These are phyloP conservation scores for Fragaria iinumae DNA, from an alignment of 306 rosid species.

Conservation along the genomic window DNA sequence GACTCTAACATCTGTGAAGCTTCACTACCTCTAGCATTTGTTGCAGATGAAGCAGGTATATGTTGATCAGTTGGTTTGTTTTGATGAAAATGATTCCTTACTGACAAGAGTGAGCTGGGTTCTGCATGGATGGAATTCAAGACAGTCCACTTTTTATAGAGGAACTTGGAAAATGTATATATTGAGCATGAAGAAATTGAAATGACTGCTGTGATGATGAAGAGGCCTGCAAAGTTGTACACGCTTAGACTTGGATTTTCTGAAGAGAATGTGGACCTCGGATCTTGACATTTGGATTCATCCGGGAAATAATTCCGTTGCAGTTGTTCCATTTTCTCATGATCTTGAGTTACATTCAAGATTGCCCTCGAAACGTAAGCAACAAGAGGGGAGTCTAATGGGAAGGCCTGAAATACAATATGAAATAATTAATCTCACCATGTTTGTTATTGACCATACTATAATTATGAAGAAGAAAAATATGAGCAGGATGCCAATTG, in stretches of 20 bases:
- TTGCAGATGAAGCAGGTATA: background rate
- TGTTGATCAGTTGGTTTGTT: background rate
- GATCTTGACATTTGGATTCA: conserved; percentile 8
- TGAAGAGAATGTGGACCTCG: conserved; percentile 13
- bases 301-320: conserved; percentile 30
- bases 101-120: background rate
- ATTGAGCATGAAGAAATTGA: conserved; percentile 20
- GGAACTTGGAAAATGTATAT: conserved; percentile 8
- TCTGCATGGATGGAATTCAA: conserved; percentile 1
- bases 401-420: conserved; percentile 41
- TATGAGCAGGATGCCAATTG: background rate
- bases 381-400: conserved; percentile 38
- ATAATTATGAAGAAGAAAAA: background rate
- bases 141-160: background rate
- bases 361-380: conserved; percentile 45
- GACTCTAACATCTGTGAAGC: background rate
- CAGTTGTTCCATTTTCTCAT: conserved; percentile 20
- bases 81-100: conserved; percentile 10
- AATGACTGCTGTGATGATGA: conserved; percentile 35
- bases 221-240: conserved; percentile 45
- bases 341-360: conserved; percentile 35
- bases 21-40: background rate
- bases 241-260: conserved; percentile 28
- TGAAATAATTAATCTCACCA: background rate
- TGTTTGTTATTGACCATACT: background rate